Evolutionary conservation across 140 eudicot genomes (phyloP).

Genomic region (Flaveria floridana): DNA sequence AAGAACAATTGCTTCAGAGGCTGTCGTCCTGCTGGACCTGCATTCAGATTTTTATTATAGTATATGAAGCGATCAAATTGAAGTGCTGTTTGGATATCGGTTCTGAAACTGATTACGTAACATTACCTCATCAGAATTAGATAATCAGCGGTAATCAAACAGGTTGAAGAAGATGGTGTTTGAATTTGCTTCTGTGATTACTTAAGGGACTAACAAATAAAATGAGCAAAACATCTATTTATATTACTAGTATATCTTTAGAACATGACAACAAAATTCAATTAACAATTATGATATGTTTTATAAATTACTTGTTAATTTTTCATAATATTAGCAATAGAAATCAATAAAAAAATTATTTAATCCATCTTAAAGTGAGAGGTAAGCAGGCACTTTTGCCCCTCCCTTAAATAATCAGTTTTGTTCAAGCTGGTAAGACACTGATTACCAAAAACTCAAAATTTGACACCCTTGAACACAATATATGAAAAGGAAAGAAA

Average conservation of each 20-base stretch:
- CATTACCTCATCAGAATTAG: not conserved
- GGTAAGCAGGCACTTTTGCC: not conserved
- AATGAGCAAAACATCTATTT: not conserved
- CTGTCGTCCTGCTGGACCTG: slow-evolving; percentile 84
- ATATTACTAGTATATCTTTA: not conserved
- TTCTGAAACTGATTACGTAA: slow-evolving; percentile 3
- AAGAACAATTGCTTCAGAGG: slow-evolving; percentile 50
- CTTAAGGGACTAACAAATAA: not conserved
- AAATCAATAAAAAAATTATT: not conserved
- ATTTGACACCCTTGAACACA: not conserved
- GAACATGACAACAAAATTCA: not conserved
- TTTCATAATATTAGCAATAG: not conserved
- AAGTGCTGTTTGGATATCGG: slow-evolving; percentile 6
- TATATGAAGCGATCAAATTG: slow-evolving; percentile 12
- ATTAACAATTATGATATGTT: not conserved
- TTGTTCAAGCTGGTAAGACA: not conserved
- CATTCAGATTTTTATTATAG: slow-evolving; percentile 18
- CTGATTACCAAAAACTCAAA: not conserved
- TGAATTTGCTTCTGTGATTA: not conserved
- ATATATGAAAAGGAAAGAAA: not conserved
- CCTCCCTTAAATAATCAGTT: not conserved
- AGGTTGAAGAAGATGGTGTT: not conserved
- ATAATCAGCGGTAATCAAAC: not conserved
- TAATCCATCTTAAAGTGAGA: not conserved
- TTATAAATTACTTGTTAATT: not conserved